Base-by-base conservation (phyloP, 257 asterid genomes). In the Nicotiana sylvestris region DNA sequence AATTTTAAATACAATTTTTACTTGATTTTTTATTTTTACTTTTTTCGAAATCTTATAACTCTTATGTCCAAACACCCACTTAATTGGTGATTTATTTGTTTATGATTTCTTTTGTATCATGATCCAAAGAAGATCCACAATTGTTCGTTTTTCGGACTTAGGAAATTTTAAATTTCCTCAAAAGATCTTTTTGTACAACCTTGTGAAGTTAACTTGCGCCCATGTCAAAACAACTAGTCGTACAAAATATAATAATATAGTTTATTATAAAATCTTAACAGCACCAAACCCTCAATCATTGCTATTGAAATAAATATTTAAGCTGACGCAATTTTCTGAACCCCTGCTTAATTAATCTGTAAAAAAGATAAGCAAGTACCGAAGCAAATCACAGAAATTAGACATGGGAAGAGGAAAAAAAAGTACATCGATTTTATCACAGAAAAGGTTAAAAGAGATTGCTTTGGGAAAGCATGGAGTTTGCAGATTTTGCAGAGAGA, bases 401-500 rank as follows among this genome's bases (percentile, higher is more conserved):
- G 60, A 39, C 17, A 81, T 35, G 46, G 69, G 60, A 27, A 76
- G 76, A 46, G 18, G 3, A 6, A 57, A 18, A 32, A 16, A 2
- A 3, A 18, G 27, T 33, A 84, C 84, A 87, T 84, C 89, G 86
- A 84, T 66, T 84, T 30, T 43, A 76, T 84, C 88, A 85, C 88
- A 83, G 86, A 86, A 87, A 89, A 81, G 88, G 12, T 79, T 33
- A 82, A 85, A 43, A 82, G 87, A 87, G 87, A 78, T 67, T 81
- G 84, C 84, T 82, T 67, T 86, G 91, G 87, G 83, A 84, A 89
- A 89, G 94, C 86, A 89, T 86, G 92, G 90, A 56, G 81, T 79
- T 83, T 85, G 81, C 90, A 87, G 89, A 82, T 66, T 61, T 72
- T 81, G 78, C 49, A 64, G 69, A 69, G 58, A 16, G 64, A 21